Base-by-base conservation (phyloP, 208 protist species). In the Leishmania tropica region DNA sequence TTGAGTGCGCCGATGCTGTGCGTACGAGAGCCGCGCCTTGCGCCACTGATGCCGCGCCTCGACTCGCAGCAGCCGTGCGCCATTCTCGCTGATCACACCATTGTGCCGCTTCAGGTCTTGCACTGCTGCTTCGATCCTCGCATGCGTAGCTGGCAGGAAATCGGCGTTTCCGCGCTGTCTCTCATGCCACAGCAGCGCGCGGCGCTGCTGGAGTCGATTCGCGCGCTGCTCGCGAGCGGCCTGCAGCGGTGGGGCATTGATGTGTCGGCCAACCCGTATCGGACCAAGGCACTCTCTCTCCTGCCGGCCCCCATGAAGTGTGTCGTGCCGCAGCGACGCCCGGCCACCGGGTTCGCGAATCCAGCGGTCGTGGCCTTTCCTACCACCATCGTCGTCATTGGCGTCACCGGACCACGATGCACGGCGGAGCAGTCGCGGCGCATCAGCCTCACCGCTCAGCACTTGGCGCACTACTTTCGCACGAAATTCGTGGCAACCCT, bases 61-160 rank as follows among this genome's bases (percentile, higher is more conserved):
- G 95, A 97, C 65, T 68, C 89, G 0, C 72, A 81, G 24, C 95
- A 98, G 87, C 95, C 95, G 8, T 94, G 86, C 62, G 95, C 95
- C 4, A 79, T 97, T 51, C 82, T 97, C 15, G 45, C 37, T 0
- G 92, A 98, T 58, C 73, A 90, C 83, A 86, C 81, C 62, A 58
- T 93, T 0, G 51, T 94, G 24, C 95, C 95, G 1, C 85, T 98
- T 74, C 95, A 98, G 85, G 88, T 92, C 10, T 85, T 98, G 4
- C 95, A 98, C 85, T 96, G 95, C 87, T 97, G 93, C 87, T 96
- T 90, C 76, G 95, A 98, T 73, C 90, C 94, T 1, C 81, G 84
- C 51, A 94, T 95, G 88, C 70, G 81, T 45, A 75, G 79, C 21
- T 97, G 95, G 95, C 92, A 96, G 76, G 90, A 92, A 70, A 83